Evolutionary conservation across 768 basidiomycete genomes (phyloP).

Genomic region (Hericium coralloides): DNA sequence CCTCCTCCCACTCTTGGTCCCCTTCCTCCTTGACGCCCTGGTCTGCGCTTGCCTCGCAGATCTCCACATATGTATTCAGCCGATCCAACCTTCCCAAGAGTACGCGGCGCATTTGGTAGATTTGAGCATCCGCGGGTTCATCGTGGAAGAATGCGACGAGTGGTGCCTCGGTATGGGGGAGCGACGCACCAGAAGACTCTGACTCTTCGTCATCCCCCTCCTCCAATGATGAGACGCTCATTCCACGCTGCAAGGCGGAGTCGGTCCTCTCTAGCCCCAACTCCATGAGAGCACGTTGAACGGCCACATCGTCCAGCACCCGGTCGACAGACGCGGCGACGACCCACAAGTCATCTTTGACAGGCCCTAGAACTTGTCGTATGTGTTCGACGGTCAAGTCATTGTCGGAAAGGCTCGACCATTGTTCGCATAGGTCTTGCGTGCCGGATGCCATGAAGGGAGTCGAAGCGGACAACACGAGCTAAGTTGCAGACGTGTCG

Average conservation of each 20-base stretch:
- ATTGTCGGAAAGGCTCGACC: conserved; percentile 48
- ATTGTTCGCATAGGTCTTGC: conserved; percentile 30
- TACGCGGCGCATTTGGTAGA: conserved; percentile 56
- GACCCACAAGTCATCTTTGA: conserved; percentile 70
- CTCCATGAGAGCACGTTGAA: conserved; percentile 51
- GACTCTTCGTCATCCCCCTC: conserved; percentile 12
- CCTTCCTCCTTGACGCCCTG: conserved; percentile 24
- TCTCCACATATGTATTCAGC: conserved; percentile 63
- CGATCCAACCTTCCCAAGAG: conserved; percentile 63
- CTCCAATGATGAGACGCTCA: conserved; percentile 8
- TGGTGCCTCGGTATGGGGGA: conserved; percentile 17
- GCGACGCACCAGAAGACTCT: conserved; percentile 10
- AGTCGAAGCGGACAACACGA: neutral
- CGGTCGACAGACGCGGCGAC: conserved; percentile 67
- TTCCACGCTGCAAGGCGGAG: conserved; percentile 30
- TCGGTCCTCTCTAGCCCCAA: conserved; percentile 56
- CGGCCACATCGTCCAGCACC: conserved; percentile 43
- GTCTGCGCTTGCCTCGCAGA: conserved; percentile 30
- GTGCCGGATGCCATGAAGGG: conserved; percentile 4
- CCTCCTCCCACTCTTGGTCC: conserved; percentile 63
- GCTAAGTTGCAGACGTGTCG: neutral
- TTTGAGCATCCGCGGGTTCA: conserved; percentile 49
- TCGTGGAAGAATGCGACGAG: conserved; percentile 48
- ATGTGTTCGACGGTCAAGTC: conserved; percentile 47
- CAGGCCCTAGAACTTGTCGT: conserved; percentile 34